Evolutionary conservation across 495 filamentous ascomycete genomes (phyloP).

Genomic region (Hypoxylon trugodes): DNA sequence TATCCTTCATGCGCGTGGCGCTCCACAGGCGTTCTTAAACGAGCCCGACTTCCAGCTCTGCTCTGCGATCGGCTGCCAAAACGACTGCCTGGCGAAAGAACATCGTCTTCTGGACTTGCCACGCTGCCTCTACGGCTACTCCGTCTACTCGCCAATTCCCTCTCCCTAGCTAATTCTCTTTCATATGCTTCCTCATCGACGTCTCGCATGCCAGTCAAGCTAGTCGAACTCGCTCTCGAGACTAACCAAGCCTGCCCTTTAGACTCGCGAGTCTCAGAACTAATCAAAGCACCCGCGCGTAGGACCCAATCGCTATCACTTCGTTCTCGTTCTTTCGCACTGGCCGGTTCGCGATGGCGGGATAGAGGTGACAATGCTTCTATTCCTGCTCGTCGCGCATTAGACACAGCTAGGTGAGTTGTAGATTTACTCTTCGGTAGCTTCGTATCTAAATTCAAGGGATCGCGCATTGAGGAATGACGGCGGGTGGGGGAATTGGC

Average conservation of each 20-base stretch:
- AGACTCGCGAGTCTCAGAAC: slow-evolving; percentile 74
- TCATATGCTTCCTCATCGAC: slow-evolving; percentile 57
- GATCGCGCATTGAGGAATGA: slow-evolving; percentile 42
- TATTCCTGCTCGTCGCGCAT: slow-evolving; percentile 26
- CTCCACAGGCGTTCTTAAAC: slow-evolving; percentile 46
- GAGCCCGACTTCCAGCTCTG: slow-evolving; percentile 53
- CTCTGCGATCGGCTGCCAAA: slow-evolving; percentile 56
- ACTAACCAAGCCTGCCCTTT: slow-evolving; percentile 84
- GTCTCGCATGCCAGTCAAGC: slow-evolving; percentile 62
- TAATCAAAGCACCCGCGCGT: slow-evolving; percentile 73
- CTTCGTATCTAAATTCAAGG: slow-evolving; percentile 34
- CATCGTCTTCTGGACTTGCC: slow-evolving; percentile 47
- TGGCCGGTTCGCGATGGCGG: slow-evolving; percentile 32
- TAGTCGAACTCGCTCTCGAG: slow-evolving; percentile 76
- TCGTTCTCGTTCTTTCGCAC: slow-evolving; percentile 42
- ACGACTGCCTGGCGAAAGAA: slow-evolving; percentile 52
- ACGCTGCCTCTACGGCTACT: slow-evolving; percentile 48
- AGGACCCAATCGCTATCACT: slow-evolving; percentile 77
- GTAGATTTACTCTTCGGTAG: slow-evolving; percentile 58
- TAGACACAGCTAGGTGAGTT: slow-evolving; percentile 48
- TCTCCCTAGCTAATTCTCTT: slow-evolving; percentile 52
- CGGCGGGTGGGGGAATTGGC: slow-evolving; percentile 49
- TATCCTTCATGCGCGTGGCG: slow-evolving; percentile 54
- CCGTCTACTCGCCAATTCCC: slow-evolving; percentile 45
- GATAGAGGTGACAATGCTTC: slow-evolving; percentile 30